These are phyloP conservation scores for Teratosphaeriaceae sp. DNA, from an alignment of 2,329 filamentous ascomycete species.

Conservation along the genomic window DNA sequence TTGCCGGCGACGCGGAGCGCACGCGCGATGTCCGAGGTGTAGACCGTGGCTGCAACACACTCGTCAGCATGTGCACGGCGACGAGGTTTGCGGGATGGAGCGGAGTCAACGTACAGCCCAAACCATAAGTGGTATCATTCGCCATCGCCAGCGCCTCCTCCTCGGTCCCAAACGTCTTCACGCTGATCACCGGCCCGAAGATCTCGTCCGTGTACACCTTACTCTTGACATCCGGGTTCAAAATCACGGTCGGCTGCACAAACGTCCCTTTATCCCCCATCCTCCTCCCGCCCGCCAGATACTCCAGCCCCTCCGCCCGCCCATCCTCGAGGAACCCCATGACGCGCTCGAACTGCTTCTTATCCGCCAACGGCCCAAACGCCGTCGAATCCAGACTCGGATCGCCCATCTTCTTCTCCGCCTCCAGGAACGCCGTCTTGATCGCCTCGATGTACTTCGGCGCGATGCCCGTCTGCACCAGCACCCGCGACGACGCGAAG, in stretches of 20 bases:
- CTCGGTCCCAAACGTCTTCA: constrained; percentile 30
- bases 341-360: constrained; percentile 37
- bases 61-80: neutral
- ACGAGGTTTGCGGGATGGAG: no score
- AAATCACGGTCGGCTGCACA: constrained; percentile 42
- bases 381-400: constrained; percentile 19
- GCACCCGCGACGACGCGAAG: constrained; percentile 24
- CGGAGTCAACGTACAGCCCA: constrained; percentile 34
- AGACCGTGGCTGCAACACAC: constrained; percentile 53
- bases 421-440: constrained; percentile 24
- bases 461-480: constrained; percentile 36
- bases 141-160: constrained; percentile 27
- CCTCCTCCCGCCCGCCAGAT: constrained; percentile 17
- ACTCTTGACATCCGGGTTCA: constrained; percentile 35
- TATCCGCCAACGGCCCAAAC: constrained; percentile 47
- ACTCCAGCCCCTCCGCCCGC: constrained; percentile 15
- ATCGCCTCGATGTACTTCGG: constrained; percentile 38
- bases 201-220: constrained; percentile 32
- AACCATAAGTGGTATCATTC: constrained; percentile 66
- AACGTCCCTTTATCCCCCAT: constrained; percentile 32
- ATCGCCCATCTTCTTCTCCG: constrained; percentile 20
- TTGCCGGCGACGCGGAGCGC: constrained; percentile 35
- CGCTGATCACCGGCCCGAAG: constrained; percentile 31
- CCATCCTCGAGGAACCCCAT: constrained; percentile 23
- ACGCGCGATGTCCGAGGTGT: constrained; percentile 57